These are phyloP conservation scores for Spinacia oleracea DNA, from an alignment of 179 eudicot species.

Conservation along the genomic window DNA sequence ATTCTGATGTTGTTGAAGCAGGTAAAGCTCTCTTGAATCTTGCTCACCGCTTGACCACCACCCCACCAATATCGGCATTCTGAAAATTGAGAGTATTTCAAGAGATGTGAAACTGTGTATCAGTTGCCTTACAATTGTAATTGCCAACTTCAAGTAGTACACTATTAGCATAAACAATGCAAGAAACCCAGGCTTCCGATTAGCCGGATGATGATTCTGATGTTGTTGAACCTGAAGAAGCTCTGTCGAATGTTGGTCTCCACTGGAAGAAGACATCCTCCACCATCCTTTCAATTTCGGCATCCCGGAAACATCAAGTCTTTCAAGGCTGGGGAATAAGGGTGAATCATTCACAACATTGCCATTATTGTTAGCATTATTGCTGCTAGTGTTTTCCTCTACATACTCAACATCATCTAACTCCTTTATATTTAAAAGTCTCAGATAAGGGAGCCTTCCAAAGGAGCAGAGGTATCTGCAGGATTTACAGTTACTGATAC, in stretches of 20 bases:
- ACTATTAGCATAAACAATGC: too few relatives aligned
- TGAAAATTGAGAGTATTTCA: too few relatives aligned
- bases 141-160: neutral
- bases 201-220: too few relatives aligned
- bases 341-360: neutral
- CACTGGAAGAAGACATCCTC: neutral
- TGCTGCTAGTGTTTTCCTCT: too few relatives aligned
- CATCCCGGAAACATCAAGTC: neutral
- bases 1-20: too few relatives aligned
- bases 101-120: too few relatives aligned
- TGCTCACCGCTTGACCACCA: too few relatives aligned
- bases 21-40: too few relatives aligned
- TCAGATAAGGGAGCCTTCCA: constrained; percentile 18
- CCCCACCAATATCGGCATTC: rapidly evolving
- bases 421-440: neutral
- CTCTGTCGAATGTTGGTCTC: neutral
- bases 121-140: too few relatives aligned
- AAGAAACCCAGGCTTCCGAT: too few relatives aligned
- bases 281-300: neutral
- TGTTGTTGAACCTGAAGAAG: too few relatives aligned
- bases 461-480: constrained; percentile 10
- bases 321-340: neutral
- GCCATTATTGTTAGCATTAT: too few relatives aligned
- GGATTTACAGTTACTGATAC: neutral
- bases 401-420: constrained; percentile 13